Evolutionary conservation across 163 green algal species (phyloP).

Genomic region (Picocystis sp.): DNA sequence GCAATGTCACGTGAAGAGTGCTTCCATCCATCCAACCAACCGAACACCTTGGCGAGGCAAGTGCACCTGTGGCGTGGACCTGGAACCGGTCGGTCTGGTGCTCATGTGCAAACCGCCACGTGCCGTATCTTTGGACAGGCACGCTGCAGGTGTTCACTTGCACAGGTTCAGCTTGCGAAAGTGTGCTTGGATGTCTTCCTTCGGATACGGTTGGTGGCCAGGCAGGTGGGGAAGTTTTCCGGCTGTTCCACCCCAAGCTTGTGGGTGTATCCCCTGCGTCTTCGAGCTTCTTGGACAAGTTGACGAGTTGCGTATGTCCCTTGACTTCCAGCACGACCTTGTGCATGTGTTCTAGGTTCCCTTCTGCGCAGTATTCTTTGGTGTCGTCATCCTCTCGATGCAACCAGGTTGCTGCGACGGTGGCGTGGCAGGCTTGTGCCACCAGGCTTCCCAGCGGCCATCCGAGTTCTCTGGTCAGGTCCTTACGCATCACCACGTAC

Average conservation of each 20-base stretch:
- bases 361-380: slow-evolving; percentile 40
- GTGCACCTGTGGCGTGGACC: no score
- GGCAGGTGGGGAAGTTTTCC: slow-evolving; percentile 68
- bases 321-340: slow-evolving; percentile 88
- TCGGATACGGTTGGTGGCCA: slow-evolving; percentile 72
- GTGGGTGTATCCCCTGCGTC: slow-evolving; percentile 11
- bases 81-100: no score
- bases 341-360: slow-evolving; percentile 72
- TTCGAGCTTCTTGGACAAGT: slow-evolving; percentile 2
- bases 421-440: slow-evolving; percentile 78
- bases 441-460: slow-evolving; percentile 83
- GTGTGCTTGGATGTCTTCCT: slow-evolving; percentile 33
- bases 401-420: slow-evolving; percentile 59
- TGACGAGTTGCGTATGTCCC: slow-evolving; percentile 44
- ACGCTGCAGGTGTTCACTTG: slow-evolving; percentile 23
- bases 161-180: slow-evolving; percentile 88
- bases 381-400: slow-evolving; percentile 34
- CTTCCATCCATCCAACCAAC: no score
- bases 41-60: no score
- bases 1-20: no score
- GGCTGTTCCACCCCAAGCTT: slow-evolving; percentile 92
- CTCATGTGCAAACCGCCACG: no score
- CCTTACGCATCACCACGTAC: slow-evolving; percentile 72
- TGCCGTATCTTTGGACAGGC: no score
- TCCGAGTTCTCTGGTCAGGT: slow-evolving; percentile 39